phyloP scores from a whole-genome alignment of 805 yeast species.

The Pichia ethanolica region DNA sequence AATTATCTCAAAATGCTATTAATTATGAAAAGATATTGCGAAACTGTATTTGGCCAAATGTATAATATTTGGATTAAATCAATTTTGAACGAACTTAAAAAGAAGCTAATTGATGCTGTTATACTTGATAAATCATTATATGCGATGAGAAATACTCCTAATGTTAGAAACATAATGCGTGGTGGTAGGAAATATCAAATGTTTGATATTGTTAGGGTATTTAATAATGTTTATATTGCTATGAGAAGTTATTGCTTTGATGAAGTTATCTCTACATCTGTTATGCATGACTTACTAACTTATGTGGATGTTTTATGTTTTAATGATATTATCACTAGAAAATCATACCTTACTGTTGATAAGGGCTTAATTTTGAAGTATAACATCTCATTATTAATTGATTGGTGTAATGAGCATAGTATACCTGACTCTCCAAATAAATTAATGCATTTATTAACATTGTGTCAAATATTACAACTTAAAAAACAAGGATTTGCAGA shows the following conservation, averaged over 20 bases:
- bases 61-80: slow-evolving; percentile 10
- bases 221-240: slow-evolving; percentile 7
- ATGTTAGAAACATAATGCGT: slow-evolving; percentile 1
- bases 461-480: slow-evolving; percentile 9
- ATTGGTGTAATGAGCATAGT: slow-evolving; percentile 11
- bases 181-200: slow-evolving; percentile 8
- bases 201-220: slow-evolving; percentile 8
- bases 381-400: slow-evolving; percentile 8
- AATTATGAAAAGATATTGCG: slow-evolving; percentile 13
- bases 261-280: slow-evolving; percentile 1
- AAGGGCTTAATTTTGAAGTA: slow-evolving; percentile 4
- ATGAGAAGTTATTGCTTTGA: slow-evolving; percentile 9
- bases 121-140: slow-evolving; percentile 5
- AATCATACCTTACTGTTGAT: slow-evolving; percentile 4
- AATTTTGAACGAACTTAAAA: slow-evolving; percentile 6
- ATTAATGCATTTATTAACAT: slow-evolving; percentile 7
- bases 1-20: slow-evolving; percentile 10
- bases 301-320: slow-evolving; percentile 9
- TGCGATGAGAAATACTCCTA: neutral
- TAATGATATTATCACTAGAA: slow-evolving; percentile 7
- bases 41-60: slow-evolving; percentile 11
- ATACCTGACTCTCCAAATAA: slow-evolving; percentile 11
- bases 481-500: slow-evolving; percentile 10
- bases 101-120: slow-evolving; percentile 7
- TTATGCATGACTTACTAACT: slow-evolving; percentile 7